These are phyloP conservation scores for Salvia miltiorrhiza DNA, from an alignment of 257 asterid genomes.

Conservation along the genomic window DNA sequence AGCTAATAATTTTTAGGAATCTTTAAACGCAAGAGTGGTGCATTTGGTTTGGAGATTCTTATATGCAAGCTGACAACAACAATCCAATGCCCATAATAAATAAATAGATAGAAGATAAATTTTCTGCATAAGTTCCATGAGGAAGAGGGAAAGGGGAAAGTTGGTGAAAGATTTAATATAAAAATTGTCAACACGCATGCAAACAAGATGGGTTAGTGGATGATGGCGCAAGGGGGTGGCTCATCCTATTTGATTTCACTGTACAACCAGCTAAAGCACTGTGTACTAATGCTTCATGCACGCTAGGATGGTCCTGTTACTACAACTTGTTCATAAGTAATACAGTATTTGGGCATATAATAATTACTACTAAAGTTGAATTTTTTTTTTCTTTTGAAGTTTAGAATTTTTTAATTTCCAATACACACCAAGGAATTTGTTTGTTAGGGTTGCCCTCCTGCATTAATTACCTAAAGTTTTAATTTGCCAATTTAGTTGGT, in stretches of 20 bases:
- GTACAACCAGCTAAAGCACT: constrained; percentile 8
- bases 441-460: too few species aligned
- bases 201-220: constrained; percentile 38
- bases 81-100: not conserved
- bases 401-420: not conserved
- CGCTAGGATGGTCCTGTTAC: constrained; percentile 25
- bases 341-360: not conserved
- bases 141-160: constrained; percentile 11
- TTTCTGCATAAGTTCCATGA: constrained; percentile 7
- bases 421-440: not conserved
- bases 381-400: not conserved
- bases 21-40: not conserved
- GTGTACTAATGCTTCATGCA: constrained; percentile 25
- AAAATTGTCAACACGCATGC: constrained; percentile 48
- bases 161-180: constrained; percentile 9
- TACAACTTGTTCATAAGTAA: not conserved
- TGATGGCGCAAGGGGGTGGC: constrained; percentile 34
- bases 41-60: not conserved
- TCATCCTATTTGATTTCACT: constrained; percentile 3
- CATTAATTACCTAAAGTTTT: not conserved
- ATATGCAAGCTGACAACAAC: not conserved
- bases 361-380: too few species aligned
- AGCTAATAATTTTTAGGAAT: constrained; percentile 23
- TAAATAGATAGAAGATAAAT: not conserved
- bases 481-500: not conserved